Evolutionary conservation across 202 grass and related monocot genomes (phyloP), one percentile per base, ranked within the genome.

Genomic region (Saccharum hybrid): DNA sequence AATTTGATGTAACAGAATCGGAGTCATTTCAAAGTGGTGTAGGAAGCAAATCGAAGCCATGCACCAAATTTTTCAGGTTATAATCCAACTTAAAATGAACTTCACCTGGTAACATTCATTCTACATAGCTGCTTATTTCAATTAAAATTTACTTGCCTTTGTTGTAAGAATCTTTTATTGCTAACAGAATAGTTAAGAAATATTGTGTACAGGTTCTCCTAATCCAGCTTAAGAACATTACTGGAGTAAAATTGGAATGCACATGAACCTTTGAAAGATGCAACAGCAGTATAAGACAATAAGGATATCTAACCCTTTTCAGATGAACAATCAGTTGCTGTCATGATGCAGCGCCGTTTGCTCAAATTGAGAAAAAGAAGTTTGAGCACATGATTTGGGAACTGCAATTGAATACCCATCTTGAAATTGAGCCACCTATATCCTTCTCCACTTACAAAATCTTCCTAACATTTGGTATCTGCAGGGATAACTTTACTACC

Each of bases 1-100:
- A 92, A 92, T 92, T 82, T 92, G 76, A 82, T 92, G 88, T 59
- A 95, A 95, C 93, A 95, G 90, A 89, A 92, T 63, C 37, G 82
- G 88, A 92, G 78, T 82, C 90, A 49, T 79, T 78, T 84, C 86
- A 92, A 89, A 77, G 54, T 13, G 84, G 88, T 74, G 74, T 95
- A 88, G 93, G 90, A 95, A 92, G 93, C 88, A 92, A 92, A 90
- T 73, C 45, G 86, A 95, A 95, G 90, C 93, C 88, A 82, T 95
- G 90, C 93, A 95, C 83, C 91, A 92, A 95, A 74, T 90, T 95
- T 90, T 95, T 95, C 93, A 95, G 88, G 93, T 92, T 87, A 80
- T 84, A 92, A 81, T 85, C 91, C 80, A 95, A 89, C 86, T 84
- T 85, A 92, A 95, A 95, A 92, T 88, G 60, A 89, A 90, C 78